Percentiles rank a stretch among this genome's conserved stretches.
phyloP scores from a whole-genome alignment of 306 rosid species.

The Acacia acuminata region DNA sequence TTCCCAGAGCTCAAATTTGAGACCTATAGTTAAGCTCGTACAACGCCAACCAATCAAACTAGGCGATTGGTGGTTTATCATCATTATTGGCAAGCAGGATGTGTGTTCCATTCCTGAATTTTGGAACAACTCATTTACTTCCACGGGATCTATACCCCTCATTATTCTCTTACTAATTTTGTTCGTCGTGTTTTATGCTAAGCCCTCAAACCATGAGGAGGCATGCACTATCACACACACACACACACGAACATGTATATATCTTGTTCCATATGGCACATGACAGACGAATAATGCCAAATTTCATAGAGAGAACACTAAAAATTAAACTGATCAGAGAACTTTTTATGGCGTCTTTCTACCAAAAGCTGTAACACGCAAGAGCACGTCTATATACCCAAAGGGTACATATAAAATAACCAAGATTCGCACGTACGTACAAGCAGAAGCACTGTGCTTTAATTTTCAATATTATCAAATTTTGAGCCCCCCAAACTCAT shows the following conservation, averaged over 20 bases:
- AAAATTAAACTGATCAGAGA: not conserved
- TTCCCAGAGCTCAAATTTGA: no score
- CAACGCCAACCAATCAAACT: accelerated
- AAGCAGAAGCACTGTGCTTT: not conserved
- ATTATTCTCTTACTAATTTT: not conserved
- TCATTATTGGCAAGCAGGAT: not conserved
- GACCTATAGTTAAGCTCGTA: no score
- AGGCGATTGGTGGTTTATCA: no score
- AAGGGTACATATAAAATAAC: not conserved
- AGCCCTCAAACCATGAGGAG: not conserved
- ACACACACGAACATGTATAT: not conserved
- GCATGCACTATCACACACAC: no score
- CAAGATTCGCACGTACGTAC: not conserved
- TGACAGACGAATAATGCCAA: not conserved
- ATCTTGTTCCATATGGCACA: not conserved
- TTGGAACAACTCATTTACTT: not conserved
- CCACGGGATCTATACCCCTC: not conserved
- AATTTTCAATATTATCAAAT: not conserved
- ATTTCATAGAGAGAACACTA: not conserved
- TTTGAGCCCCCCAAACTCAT: not conserved
- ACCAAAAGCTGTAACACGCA: not conserved
- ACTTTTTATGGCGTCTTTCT: not conserved
- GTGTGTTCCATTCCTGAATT: not conserved
- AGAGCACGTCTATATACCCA: not conserved
- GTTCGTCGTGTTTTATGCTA: not conserved